Evolutionary conservation across 1,139 yeast species (phyloP).

Genomic region (Meyerozyma athensensis): DNA sequence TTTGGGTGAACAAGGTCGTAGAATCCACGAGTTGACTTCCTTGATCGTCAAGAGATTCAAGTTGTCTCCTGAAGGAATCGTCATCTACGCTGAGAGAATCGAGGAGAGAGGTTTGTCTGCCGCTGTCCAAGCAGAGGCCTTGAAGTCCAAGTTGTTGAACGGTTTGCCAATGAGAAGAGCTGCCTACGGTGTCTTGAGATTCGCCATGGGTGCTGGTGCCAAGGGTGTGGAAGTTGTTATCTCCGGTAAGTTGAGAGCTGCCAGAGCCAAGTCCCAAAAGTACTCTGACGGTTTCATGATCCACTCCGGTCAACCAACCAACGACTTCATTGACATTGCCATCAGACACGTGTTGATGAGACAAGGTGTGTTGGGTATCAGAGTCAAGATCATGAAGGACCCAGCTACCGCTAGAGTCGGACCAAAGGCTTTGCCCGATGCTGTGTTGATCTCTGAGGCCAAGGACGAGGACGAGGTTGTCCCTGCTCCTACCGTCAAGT

Average conservation of each 20-base stretch:
- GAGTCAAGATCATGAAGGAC: conserved; percentile 99
- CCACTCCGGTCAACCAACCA: conserved; percentile 99
- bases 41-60: conserved; percentile 98
- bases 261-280: conserved; percentile 99
- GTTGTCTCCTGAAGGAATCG: conserved; percentile 90
- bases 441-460: conserved; percentile 91
- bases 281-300: conserved; percentile 99
- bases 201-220: conserved; percentile 99
- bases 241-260: conserved; percentile 99
- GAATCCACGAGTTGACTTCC: conserved; percentile 98
- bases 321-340: conserved; percentile 97
- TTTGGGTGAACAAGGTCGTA: conserved; percentile 99
- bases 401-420: conserved; percentile 90
- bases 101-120: conserved; percentile 99
- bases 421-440: conserved; percentile 94
- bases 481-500: conserved; percentile 81
- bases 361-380: conserved; percentile 99
- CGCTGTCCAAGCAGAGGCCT: conserved; percentile 99
- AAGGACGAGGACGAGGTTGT: conserved; percentile 86
- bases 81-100: conserved; percentile 97
- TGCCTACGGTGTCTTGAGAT: conserved; percentile 99
- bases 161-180: conserved; percentile 99
- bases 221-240: conserved; percentile 99
- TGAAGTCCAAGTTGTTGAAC: conserved; percentile 95
- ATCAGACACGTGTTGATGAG: conserved; percentile 99